Conservation (phyloP, 2,329 filamentous ascomycete genomes). For the Metarhizium robertsii region DNA sequence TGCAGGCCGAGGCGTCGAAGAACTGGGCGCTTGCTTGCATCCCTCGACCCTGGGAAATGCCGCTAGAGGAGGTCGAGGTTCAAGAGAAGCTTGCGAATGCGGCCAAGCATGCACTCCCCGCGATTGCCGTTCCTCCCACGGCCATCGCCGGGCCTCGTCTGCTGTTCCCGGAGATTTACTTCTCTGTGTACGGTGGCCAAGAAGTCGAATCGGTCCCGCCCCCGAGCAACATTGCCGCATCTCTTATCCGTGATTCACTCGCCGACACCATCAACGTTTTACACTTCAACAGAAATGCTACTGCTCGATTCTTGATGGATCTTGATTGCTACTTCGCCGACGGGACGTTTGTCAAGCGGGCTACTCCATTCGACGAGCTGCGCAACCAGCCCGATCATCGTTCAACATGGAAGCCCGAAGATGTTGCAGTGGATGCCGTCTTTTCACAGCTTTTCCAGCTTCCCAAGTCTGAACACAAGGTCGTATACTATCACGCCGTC, state of each 20-base stretch:
- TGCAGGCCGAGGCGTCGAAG: constrained; percentile 64
- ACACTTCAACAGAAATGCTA: constrained; percentile 81
- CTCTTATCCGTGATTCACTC: constrained; percentile 74
- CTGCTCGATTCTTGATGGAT: constrained; percentile 84
- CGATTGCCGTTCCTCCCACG: constrained; percentile 64
- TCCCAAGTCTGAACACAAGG: constrained; percentile 79
- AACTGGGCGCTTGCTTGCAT: constrained; percentile 67
- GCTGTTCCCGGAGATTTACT: constrained; percentile 86
- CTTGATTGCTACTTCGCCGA: constrained; percentile 90
- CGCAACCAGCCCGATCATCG: constrained; percentile 55
- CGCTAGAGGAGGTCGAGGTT: constrained; percentile 49
- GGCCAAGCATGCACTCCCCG: constrained; percentile 69
- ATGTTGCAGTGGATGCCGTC: constrained; percentile 92
- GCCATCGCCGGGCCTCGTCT: constrained; percentile 65
- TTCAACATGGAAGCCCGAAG: constrained; percentile 93
- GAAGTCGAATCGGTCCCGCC: constrained; percentile 83
- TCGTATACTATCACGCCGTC: constrained; percentile 93
- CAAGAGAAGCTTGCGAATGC: constrained; percentile 49
- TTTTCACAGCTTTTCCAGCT: constrained; percentile 92
- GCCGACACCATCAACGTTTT: constrained; percentile 91
- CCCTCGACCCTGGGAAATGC: constrained; percentile 59
- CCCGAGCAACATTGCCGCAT: constrained; percentile 65
- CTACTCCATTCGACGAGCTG: constrained; percentile 85
- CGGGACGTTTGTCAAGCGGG: constrained; percentile 85
- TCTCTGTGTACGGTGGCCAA: constrained; percentile 84